A percentile compares a stretch with the other conserved stretches of the same genome.
Evolutionary conservation across 768 basidiomycete species (phyloP).

Genomic region (Coprinellus aureogranulatus): DNA sequence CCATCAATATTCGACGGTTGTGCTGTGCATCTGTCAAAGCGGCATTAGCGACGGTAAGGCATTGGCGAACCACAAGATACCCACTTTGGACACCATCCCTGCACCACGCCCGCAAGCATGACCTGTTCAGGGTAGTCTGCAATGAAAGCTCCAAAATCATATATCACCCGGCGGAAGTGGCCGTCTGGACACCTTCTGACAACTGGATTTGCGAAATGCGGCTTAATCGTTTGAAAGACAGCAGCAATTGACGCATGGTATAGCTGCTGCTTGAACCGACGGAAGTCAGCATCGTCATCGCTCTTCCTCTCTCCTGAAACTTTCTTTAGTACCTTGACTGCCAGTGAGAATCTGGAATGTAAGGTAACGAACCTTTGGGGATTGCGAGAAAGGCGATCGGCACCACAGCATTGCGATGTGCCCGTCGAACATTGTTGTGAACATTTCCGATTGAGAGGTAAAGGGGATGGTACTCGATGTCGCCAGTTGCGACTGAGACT

Average conservation of each 20-base stretch:
- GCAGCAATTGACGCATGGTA: slow-evolving; percentile 6
- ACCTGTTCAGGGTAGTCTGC: slow-evolving; percentile 31
- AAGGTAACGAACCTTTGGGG: slow-evolving; percentile 18
- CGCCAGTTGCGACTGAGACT: slow-evolving; percentile 34
- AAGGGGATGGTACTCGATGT: slow-evolving; percentile 35
- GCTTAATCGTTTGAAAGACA: not conserved
- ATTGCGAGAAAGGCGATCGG: slow-evolving; percentile 30
- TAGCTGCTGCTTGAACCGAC: slow-evolving; percentile 2
- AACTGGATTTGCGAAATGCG: not conserved
- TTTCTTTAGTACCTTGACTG: too few relatives aligned
- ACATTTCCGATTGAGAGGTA: slow-evolving; percentile 33
- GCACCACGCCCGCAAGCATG: slow-evolving; percentile 19
- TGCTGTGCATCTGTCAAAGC: slow-evolving; percentile 5
- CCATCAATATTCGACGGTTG: not conserved
- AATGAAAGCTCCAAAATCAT: slow-evolving; percentile 27
- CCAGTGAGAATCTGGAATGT: not conserved
- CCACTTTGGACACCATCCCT: slow-evolving; percentile 27
- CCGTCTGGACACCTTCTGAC: slow-evolving; percentile 22
- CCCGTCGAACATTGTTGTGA: slow-evolving; percentile 29
- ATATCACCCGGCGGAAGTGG: slow-evolving; percentile 21
- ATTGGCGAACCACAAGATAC: not conserved
- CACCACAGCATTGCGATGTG: slow-evolving; percentile 28
- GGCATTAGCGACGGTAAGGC: not conserved
- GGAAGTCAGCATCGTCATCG: slow-evolving; percentile 20
- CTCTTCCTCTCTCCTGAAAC: slow-evolving; percentile 5